Conservation (phyloP, 2,329 filamentous ascomycete species). For the Piedraia hortae region DNA sequence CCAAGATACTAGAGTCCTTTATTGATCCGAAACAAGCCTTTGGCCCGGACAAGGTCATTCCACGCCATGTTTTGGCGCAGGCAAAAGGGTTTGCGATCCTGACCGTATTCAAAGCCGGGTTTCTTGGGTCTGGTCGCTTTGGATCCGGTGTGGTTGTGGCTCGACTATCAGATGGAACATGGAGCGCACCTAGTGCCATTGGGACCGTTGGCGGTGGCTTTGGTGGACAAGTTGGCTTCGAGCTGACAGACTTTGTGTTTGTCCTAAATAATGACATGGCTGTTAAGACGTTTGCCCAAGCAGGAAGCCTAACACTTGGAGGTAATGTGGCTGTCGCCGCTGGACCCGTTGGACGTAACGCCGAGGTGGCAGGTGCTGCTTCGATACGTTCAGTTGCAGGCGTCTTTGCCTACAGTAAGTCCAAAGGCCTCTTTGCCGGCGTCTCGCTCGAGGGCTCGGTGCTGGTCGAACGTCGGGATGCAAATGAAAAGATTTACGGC, state of each 20-base stretch:
- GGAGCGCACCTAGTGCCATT: conserved; percentile 62
- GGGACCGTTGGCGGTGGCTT: conserved; percentile 58
- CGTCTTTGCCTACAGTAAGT: conserved; percentile 93
- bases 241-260: conserved; percentile 87
- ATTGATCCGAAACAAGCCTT: conserved; percentile 82
- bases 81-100: conserved; percentile 79
- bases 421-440: conserved; percentile 86
- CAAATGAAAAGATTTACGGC: conserved; percentile 89
- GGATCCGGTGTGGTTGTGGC: conserved; percentile 63
- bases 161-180: conserved; percentile 45
- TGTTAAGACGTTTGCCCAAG: conserved; percentile 81
- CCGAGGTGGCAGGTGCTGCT: conserved; percentile 81
- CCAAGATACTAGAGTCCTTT: conserved; percentile 84
- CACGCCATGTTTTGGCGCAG: conserved; percentile 61
- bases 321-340: conserved; percentile 92
- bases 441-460: conserved; percentile 82
- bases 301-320: conserved; percentile 70
- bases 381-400: conserved; percentile 71
- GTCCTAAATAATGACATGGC: conserved; percentile 80
- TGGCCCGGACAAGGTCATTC: conserved; percentile 91
- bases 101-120: conserved; percentile 66
- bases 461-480: conserved; percentile 81
- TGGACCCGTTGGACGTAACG: conserved; percentile 78
- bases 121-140: conserved; percentile 57
- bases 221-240: conserved; percentile 65